Conservation (phyloP, 192 early-diverging fungal species). For the Coemansia sp. region DNA sequence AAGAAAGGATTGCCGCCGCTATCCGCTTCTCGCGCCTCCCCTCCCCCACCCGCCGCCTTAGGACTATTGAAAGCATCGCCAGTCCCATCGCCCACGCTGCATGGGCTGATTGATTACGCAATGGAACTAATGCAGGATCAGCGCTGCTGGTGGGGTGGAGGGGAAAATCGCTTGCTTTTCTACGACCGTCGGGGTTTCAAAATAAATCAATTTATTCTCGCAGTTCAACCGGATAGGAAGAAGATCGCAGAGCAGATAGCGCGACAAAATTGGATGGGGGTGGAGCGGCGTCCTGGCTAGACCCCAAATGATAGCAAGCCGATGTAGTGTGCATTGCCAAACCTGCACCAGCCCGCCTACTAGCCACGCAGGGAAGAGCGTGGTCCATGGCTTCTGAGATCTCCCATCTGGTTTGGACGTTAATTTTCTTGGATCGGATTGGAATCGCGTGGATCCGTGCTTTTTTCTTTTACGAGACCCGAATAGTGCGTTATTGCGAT, state of each 20-base stretch:
- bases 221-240: constrained; percentile 2
- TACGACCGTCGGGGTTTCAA: constrained; percentile 3
- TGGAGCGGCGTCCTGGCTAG: background rate
- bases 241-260: constrained; percentile 5
- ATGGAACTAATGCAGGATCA: constrained; percentile 4
- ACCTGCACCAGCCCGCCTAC: background rate
- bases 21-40: background rate
- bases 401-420: background rate
- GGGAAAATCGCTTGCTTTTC: background rate
- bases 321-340: constrained; percentile 4
- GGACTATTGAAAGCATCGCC: background rate
- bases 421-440: background rate
- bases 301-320: background rate
- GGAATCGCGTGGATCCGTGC: background rate
- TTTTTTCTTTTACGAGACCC: background rate
- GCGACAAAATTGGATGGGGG: constrained; percentile 3
- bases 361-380: background rate
- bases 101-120: constrained; percentile 8
- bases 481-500: constrained; percentile 2
- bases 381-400: constrained; percentile 1
- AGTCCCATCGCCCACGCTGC: background rate
- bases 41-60: background rate
- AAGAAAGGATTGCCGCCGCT: background rate
- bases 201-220: background rate
- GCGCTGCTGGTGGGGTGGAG: background rate